Evolutionary conservation across 164 flowering plant species (phyloP).

Genomic region (Taxillus chinensis): DNA sequence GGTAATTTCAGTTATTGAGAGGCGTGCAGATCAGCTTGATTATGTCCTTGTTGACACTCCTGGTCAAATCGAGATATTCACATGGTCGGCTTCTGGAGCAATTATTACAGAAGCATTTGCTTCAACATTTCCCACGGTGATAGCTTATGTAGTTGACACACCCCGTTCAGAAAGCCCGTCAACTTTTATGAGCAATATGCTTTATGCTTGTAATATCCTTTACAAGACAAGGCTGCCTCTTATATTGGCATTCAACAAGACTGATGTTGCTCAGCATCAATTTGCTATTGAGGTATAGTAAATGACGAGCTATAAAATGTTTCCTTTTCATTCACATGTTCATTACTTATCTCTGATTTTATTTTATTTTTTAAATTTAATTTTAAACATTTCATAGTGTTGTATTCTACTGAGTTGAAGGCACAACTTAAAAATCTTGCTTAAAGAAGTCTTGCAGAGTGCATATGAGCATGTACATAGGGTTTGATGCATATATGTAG

Average conservation of each 20-base stretch:
- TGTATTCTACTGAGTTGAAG: no score
- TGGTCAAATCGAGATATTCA: constrained; percentile 96
- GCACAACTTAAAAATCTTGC: no score
- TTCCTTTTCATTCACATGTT: no score
- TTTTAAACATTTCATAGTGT: no score
- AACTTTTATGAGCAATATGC: constrained; percentile 98
- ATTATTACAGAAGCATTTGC: constrained; percentile 97
- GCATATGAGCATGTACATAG: no score
- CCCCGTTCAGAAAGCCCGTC: constrained; percentile 76
- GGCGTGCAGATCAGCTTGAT: constrained; percentile 89
- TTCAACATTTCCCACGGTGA: constrained; percentile 85
- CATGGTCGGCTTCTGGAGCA: constrained; percentile 98
- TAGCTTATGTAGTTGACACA: constrained; percentile 86
- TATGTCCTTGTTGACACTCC: constrained; percentile 96
- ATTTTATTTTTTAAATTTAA: no score
- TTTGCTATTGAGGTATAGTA: constrained; percentile 85
- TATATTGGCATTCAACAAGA: constrained; percentile 82
- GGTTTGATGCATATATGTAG: no score
- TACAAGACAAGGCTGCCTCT: constrained; percentile 85
- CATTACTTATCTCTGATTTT: no score
- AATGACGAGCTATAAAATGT: not conserved
- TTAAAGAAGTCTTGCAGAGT: no score
- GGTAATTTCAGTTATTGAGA: constrained; percentile 80
- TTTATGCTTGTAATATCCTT: constrained; percentile 93
- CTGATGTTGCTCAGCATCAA: constrained; percentile 80